Percentiles rank a stretch among this genome's conserved stretches.
Evolutionary conservation across 2,329 filamentous ascomycete genomes (phyloP).

Genomic region (Dactylellina leptospora): DNA sequence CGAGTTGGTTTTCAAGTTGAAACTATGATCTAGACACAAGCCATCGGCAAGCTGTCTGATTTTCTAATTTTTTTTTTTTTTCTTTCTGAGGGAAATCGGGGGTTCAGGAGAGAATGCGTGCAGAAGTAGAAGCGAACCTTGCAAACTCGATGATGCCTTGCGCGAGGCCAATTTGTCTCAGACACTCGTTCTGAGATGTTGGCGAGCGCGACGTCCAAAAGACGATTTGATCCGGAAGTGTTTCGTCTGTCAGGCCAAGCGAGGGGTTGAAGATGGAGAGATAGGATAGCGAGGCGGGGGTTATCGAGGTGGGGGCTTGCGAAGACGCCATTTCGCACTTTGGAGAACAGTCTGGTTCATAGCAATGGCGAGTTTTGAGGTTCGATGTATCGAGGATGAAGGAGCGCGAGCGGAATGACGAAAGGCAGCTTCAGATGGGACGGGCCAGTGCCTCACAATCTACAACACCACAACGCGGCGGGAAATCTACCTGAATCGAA

Average conservation of each 20-base stretch:
- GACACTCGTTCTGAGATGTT: slow-evolving; percentile 76
- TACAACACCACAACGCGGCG: slow-evolving; percentile 15
- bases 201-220: slow-evolving; percentile 78
- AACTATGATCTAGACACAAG: slow-evolving; percentile 39
- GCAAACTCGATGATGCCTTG: slow-evolving; percentile 97
- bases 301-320: slow-evolving; percentile 60
- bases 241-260: slow-evolving; percentile 72
- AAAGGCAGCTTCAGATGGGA: too few relatives aligned
- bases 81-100: neutral
- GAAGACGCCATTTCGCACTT: slow-evolving; percentile 43
- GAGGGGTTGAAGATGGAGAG: slow-evolving; percentile 94
- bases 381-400: slow-evolving; percentile 8
- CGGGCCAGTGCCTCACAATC: too few relatives aligned
- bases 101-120: slow-evolving; percentile 2
- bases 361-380: slow-evolving; percentile 7
- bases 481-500: slow-evolving; percentile 2
- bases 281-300: slow-evolving; percentile 86
- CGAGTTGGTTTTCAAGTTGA: slow-evolving; percentile 44
- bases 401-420: slow-evolving; percentile 21
- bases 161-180: slow-evolving; percentile 92
- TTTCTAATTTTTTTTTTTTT: too few relatives aligned
- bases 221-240: slow-evolving; percentile 82
- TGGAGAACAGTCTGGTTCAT: slow-evolving; percentile 17
- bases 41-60: slow-evolving; percentile 38
- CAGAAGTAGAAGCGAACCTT: slow-evolving; percentile 63